These are phyloP conservation scores for Boletus edulis DNA, from an alignment of 768 basidiomycete species.

Conservation along the genomic window DNA sequence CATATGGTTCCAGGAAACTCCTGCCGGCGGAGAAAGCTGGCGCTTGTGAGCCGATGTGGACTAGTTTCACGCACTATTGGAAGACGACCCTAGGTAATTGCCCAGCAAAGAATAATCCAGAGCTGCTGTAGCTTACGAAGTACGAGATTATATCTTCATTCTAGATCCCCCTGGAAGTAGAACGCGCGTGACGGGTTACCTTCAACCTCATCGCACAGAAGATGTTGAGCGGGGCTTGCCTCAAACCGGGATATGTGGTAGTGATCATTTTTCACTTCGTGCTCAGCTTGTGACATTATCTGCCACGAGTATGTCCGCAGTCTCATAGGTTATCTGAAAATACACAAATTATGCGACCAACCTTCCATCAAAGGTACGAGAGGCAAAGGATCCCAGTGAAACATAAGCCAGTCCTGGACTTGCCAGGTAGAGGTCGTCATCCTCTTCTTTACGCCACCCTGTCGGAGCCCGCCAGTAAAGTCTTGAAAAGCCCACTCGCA, in stretches of 20 bases:
- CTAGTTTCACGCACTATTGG: constrained; percentile 89
- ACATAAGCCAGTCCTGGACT: background rate
- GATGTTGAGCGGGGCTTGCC: constrained; percentile 76
- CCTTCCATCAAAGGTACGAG: background rate
- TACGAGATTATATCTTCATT: constrained; percentile 87
- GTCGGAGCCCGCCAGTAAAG: constrained; percentile 85
- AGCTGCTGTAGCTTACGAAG: constrained; percentile 5
- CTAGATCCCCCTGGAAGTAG: constrained; percentile 40
- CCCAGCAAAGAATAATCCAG: background rate
- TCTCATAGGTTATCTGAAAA: constrained; percentile 12
- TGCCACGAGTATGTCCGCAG: background rate
- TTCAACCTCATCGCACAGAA: constrained; percentile 56
- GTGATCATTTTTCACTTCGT: constrained; percentile 83
- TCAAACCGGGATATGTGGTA: constrained; percentile 72
- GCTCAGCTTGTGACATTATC: constrained; percentile 47
- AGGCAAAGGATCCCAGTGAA: background rate
- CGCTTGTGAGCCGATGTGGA: constrained; percentile 76
- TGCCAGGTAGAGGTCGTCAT: background rate
- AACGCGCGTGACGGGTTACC: constrained; percentile 48
- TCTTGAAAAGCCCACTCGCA: constrained; percentile 82
- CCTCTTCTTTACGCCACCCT: constrained; percentile 38
- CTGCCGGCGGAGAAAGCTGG: constrained; percentile 47
- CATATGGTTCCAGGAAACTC: constrained; percentile 51
- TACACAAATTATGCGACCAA: background rate
- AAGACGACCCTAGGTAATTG: constrained; percentile 69